Conservation (phyloP, 1,284 basidiomycete genomes). For the Pseudozyma pruni region DNA sequence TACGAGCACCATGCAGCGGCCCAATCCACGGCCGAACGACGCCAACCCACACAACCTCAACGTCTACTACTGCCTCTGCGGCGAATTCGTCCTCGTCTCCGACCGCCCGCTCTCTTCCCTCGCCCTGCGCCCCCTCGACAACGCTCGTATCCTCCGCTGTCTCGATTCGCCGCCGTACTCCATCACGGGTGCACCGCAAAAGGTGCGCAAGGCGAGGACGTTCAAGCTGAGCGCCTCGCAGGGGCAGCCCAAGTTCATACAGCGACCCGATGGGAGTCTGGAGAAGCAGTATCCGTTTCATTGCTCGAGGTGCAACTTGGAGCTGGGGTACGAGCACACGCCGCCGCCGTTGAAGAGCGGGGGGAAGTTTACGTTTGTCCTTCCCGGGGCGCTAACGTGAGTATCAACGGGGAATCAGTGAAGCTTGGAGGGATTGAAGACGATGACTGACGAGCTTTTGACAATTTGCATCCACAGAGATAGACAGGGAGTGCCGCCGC, state of each 20-base stretch:
- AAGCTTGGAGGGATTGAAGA: background rate
- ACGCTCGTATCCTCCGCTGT: conserved; percentile 51
- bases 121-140: conserved; percentile 56
- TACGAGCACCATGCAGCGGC: no score
- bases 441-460: no score
- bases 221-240: conserved; percentile 64
- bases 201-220: conserved; percentile 33
- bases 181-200: conserved; percentile 25
- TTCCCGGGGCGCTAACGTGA: conserved; percentile 59
- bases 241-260: conserved; percentile 35
- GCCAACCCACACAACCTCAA: conserved; percentile 15
- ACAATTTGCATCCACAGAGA: conserved; percentile 8
- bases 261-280: conserved; percentile 42
- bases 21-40: background rate
- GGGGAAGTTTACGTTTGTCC: conserved; percentile 58
- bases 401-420: conserved; percentile 2
- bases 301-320: conserved; percentile 58
- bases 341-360: conserved; percentile 64
- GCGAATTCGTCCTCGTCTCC: conserved; percentile 62
- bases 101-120: conserved; percentile 40
- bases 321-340: conserved; percentile 62
- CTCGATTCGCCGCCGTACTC: conserved; percentile 47
- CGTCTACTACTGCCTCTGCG: conserved; percentile 65
- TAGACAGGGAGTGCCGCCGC: conserved; percentile 42
- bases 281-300: conserved; percentile 61